Base-by-base conservation (phyloP, 768 basidiomycete genomes). In the Hysterangium stoloniferum region DNA sequence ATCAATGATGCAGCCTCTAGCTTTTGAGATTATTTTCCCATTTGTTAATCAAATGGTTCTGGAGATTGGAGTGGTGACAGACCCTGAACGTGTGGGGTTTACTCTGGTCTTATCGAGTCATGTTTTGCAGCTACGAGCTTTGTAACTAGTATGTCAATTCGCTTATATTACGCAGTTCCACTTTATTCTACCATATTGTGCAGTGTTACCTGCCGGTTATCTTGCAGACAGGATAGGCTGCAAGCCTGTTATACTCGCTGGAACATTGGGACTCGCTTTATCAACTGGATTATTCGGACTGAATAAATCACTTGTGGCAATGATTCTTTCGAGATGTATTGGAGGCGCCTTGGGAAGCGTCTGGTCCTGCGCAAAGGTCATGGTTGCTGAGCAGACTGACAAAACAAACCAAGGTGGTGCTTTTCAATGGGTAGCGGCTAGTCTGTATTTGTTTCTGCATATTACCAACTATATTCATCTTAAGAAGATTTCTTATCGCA, bases 1-100 rank as follows among this genome's bases (percentile, higher is more conserved):
- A 12, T 38, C 22, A 20, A 25, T 43, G 17, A 40, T 56, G 17
- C 33, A 44, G 15, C 56, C 56, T 6, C 28, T 57, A 17, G 56
- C 51, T 19, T 57, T 53, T 29, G 56, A 57, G 45, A 17, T 52
- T 20, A 17, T 43, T n/a, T 48, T 37, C 19, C 43, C 43, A 12
- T 55, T 48, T 27, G 32, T 53, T 15, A 52, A 57, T 34, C 56
- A 58, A 33, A 58, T 58, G 57, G 45, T 58, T 24, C 38, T 58
- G 9, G 57, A 58, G 34, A 49, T 54, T 37, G 56, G 53, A 6
- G 51, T 58, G 15, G 56, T 57, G 8, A 43, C 45, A 31, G 56
- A 58, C 36, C 57, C 57, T 4, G 57, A 58, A 42, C 45, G 40
- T 31, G 57, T 58, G 24, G 57, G 57, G 4, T 58, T 54, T 58